Evolutionary conservation across 441 rosid species (phyloP), one percentile per base, ranked within the genome.

Genomic region (Jatropha podagrica): DNA sequence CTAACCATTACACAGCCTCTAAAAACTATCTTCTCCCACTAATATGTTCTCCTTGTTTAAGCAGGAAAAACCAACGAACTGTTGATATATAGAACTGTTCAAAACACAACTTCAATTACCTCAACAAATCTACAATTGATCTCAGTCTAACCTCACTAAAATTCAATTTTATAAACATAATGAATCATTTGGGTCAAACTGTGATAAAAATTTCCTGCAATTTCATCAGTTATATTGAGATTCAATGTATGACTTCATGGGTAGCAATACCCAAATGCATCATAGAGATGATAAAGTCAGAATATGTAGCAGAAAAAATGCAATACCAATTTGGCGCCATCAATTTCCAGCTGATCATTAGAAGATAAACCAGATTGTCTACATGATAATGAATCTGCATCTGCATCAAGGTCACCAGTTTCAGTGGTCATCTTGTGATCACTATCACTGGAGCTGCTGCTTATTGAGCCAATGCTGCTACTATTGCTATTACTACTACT

Each of bases 401-500:
- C 99, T 49, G 99, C 97, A 69, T 95, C 99, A 68, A 93, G 97
- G 81, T 97, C 99, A 68, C 94, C 95, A 79, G 85, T 82, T 85
- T 85, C 91, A 51, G 88, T 81, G 74, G 85, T 85, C 89, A 90
- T 85, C 80, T 84, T 88, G 83, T 85, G 84, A 77, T 93, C 98
- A 87, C 96, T 95, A 74, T 93, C 98, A 76, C 96, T 91, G 58
- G 99, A 97, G 78, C 94, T 89, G 82, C 98, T 88, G 80, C 98
- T 97, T 84, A 92, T 70, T 80, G 94, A 86, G 88, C 97, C 92
- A 83, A 91, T 86, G 83, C 99, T 97, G 88, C 98, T 97, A 85
- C 83, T 84, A 76, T 94, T 93, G 85, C 98, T 97, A 82, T 95
- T 97, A 83, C 97, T 91, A 77, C 99, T 93, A 78, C 99, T 97